These are phyloP conservation scores for Agastache rugosa DNA, from an alignment of 257 asterid genomes.

Conservation along the genomic window DNA sequence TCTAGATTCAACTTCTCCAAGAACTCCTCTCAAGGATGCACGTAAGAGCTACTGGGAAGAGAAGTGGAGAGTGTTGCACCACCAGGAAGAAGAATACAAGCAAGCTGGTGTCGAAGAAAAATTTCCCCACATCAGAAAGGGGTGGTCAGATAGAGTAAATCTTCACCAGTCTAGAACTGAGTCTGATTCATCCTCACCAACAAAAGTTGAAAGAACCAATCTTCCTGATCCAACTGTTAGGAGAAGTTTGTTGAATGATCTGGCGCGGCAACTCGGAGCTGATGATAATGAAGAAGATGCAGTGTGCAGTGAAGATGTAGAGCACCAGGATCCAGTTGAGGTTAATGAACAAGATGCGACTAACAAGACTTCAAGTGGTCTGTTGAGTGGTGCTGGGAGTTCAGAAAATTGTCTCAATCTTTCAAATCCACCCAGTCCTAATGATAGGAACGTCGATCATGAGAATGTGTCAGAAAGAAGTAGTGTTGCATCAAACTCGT, in stretches of 20 bases:
- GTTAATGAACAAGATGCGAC: constrained; percentile 33
- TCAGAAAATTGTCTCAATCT: constrained; percentile 56
- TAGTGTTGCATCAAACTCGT: constrained; percentile 49
- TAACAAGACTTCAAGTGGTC: constrained; percentile 43
- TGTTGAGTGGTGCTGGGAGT: constrained; percentile 47
- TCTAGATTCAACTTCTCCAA: constrained; percentile 63
- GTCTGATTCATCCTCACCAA: constrained; percentile 66
- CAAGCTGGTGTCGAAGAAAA: constrained; percentile 44
- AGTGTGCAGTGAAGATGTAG: constrained; percentile 32
- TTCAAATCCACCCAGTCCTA: constrained; percentile 59
- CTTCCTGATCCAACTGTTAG: constrained; percentile 57
- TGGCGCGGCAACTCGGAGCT: constrained; percentile 64
- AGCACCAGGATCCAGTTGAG: constrained; percentile 43
- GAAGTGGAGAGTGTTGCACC: constrained; percentile 84
- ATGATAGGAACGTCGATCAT: constrained; percentile 41
- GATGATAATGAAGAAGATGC: constrained; percentile 49
- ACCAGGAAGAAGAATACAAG: constrained; percentile 70
- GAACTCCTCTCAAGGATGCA: constrained; percentile 56
- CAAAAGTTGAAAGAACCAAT: constrained; percentile 42
- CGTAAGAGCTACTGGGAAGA: constrained; percentile 95
- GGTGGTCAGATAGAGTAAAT: constrained; percentile 77
- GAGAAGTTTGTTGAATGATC: constrained; percentile 77
- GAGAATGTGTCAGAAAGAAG: constrained; percentile 46
- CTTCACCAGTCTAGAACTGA: constrained; percentile 62
- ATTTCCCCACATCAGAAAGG: constrained; percentile 50